Percentiles rank a stretch among this genome's conserved stretches.
These are phyloP conservation scores for Fusarium sp. DNA, from an alignment of 2,329 filamentous ascomycete genomes.

Conservation along the genomic window DNA sequence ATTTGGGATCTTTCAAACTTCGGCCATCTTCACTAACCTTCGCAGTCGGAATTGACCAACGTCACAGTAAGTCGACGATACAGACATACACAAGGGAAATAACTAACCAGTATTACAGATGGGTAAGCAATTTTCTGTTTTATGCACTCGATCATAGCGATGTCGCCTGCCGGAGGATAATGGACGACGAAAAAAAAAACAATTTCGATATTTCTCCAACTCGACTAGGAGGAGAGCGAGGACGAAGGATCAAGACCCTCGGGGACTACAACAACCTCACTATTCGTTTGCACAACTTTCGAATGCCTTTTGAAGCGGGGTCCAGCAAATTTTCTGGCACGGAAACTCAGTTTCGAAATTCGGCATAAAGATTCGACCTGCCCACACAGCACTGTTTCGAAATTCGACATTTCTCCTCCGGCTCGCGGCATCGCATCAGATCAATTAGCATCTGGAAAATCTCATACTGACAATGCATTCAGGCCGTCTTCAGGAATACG, in stretches of 20 bases:
- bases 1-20: constrained; percentile 55
- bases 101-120: constrained; percentile 64
- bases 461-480: constrained; percentile 51
- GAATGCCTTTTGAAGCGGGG: neutral
- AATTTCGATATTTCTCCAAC: constrained; percentile 39
- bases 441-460: constrained; percentile 6
- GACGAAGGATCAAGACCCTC: constrained; percentile 11
- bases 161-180: constrained; percentile 43
- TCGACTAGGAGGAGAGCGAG: constrained; percentile 3
- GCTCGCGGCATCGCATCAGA: constrained; percentile 36
- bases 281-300: neutral
- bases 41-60: constrained; percentile 59
- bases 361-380: constrained; percentile 6
- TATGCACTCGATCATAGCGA: constrained; percentile 39
- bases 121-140: constrained; percentile 64
- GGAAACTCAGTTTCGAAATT: constrained; percentile 28
- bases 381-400: constrained; percentile 12
- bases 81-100: constrained; percentile 49
- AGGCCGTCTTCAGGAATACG: constrained; percentile 99
- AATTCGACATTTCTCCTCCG: constrained; percentile 8
- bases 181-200: constrained; percentile 22
- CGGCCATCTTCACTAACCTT: constrained; percentile 55
- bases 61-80: constrained; percentile 61
- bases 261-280: neutral
- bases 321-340: neutral